Base-by-base conservation (phyloP, 2,329 filamentous ascomycete genomes). In the Exophiala calicioides region DNA sequence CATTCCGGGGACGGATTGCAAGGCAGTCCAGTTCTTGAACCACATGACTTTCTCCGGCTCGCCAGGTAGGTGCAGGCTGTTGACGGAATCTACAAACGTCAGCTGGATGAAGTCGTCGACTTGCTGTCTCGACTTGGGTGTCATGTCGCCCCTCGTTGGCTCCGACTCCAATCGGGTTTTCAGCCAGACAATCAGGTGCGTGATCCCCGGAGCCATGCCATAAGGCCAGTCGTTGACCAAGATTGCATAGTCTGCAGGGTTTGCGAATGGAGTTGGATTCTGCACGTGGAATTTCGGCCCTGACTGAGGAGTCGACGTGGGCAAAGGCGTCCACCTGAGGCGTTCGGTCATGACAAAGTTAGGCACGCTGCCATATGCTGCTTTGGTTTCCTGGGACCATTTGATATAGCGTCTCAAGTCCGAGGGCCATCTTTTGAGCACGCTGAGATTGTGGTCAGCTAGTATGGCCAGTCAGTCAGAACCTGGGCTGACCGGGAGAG, bases 211-310 rank as follows among this genome's bases (percentile, higher is more conserved):
- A 1, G 66, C 72, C 13, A 82, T 58, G 3, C 78, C 80, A 62
- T 84, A 84, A 1, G 79, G 77, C 81, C 81, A 84, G 62, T 84
- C 81, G 58, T 84, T 84, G 32, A 68, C 67, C 35, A 83, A 66
- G 44, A 82, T 76, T 46, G 67, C 71, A 62, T 75, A 83, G 62
- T 84, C 80, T 24, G 62, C 59, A 7, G 67, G 54, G 56, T 81
- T 69, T 35, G 70, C 72, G 60, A 84, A 83, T 0, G 80, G 79
- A 3, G 63, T 67, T 8, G 66, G 57, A 50, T 76, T 76, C 13
- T 64, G 62, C 47, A 72, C 69, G 3, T 63, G 54, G 53, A 79
- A 76, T 8, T 61, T 31, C 0, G 63, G 59, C n/a, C 59, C 62
- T 33, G 56, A 47, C 44, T 60, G 35, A 56, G 67, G 52, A 18